Conservation (phyloP, 73 alveolate species). For the Durusdinium trenchii region DNA sequence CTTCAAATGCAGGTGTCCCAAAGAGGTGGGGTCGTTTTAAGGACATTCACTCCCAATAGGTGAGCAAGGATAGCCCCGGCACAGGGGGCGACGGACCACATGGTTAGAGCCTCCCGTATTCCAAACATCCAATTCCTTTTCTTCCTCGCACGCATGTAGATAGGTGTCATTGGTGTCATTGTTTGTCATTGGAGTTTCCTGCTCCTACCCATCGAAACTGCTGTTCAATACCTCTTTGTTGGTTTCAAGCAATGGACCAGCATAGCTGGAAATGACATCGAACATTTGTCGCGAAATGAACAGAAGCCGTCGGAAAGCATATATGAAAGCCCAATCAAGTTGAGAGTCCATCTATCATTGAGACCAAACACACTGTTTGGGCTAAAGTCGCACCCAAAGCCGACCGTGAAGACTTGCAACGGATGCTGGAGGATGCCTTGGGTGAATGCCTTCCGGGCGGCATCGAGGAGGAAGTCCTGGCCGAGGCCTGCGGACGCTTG, state of each 20-base stretch:
- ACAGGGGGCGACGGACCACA: too few relatives aligned
- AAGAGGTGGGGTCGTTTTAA: too few relatives aligned
- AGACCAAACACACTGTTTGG: not conserved
- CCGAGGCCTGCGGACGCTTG: not conserved
- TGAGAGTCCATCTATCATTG: not conserved
- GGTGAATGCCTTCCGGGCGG: not conserved
- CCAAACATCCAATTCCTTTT: too few relatives aligned
- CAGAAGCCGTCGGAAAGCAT: not conserved
- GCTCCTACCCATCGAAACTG: too few relatives aligned
- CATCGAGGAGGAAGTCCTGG: not conserved
- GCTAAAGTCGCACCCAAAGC: not conserved
- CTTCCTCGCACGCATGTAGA: too few relatives aligned
- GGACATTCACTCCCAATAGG: too few relatives aligned
- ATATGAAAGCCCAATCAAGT: not conserved
- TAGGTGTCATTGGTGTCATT: not conserved
- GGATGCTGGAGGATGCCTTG: not conserved
- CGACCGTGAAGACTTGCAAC: not conserved
- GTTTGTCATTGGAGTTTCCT: not conserved
- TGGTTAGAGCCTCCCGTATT: too few relatives aligned
- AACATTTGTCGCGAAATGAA: not conserved
- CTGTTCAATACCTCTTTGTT: not conserved
- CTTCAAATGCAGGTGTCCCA: too few relatives aligned
- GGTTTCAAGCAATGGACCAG: not conserved
- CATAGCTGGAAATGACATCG: not conserved
- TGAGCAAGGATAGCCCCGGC: too few relatives aligned